A percentile compares a stretch with the other conserved stretches of the same genome.
phyloP scores from a whole-genome alignment of 768 basidiomycete genomes.

The Trametes coccinea region DNA sequence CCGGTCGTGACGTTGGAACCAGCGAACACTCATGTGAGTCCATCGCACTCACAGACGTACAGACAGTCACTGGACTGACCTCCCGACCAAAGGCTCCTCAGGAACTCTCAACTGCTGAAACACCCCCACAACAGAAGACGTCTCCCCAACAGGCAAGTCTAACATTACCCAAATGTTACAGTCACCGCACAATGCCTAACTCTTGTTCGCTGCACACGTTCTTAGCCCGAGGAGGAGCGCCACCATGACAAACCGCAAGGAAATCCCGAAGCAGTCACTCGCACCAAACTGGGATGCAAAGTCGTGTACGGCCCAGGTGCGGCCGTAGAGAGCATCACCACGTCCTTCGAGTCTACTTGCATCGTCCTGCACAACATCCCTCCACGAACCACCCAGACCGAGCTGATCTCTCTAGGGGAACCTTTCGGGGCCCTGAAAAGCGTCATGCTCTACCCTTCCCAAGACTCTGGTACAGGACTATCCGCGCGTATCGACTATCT shows the following conservation, averaged over 20 bases:
- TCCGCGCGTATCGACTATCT: slow-evolving; percentile 34
- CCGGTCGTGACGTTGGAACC: no score
- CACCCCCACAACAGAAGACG: no score
- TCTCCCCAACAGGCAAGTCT: no score
- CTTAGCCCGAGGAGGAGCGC: no score
- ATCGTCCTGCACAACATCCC: slow-evolving; percentile 46
- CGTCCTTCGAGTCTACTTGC: slow-evolving; percentile 41
- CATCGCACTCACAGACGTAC: no score
- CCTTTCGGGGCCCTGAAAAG: slow-evolving; percentile 34
- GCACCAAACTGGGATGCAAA: slow-evolving; percentile 33
- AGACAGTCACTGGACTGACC: no score
- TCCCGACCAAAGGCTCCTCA: no score
- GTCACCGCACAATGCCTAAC: no score
- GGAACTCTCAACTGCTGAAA: no score
- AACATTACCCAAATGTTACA: no score
- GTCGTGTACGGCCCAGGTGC: slow-evolving; percentile 38
- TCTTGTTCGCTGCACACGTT: no score
- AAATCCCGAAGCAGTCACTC: slow-evolving; percentile 15
- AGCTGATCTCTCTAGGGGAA: slow-evolving; percentile 35
- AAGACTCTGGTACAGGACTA: neutral
- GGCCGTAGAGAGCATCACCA: slow-evolving; percentile 34
- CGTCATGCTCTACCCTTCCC: slow-evolving; percentile 27
- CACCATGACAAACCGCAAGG: neutral
- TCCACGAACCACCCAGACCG: slow-evolving; percentile 27
- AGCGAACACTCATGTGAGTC: no score